Base-by-base conservation (phyloP, 176 grass and related monocot genomes). In the Poa annua region DNA sequence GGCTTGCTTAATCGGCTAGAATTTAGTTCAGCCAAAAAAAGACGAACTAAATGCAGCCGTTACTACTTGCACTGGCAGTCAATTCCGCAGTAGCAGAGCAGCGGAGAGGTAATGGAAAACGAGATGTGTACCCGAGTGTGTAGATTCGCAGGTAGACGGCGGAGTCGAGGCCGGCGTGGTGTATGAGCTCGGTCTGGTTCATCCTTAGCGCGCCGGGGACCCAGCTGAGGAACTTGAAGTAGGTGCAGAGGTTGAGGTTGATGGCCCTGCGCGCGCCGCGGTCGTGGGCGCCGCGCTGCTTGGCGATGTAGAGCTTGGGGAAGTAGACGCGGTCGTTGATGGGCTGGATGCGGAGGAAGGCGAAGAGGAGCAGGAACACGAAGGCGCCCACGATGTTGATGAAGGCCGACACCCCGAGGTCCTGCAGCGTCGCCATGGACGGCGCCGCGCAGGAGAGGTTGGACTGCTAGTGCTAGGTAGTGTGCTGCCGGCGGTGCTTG, bases 241-340 rank as follows among this genome's bases (percentile, higher is more conserved):
- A 98, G 42, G 96, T 95, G 82, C 90, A 88, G 60, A 91, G 5
- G 80, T 98, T 93, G 81, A 98, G 89, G 90, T 95, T 98, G 83
- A 98, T 91, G 90, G 91, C 93, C 60, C 89, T 82, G 2, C 88
- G 75, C 29, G 91, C 62, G 64, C 83, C 92, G 39, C 70, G 72
- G 39, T 56, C 51, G 77, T 81, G 79, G 26, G 33, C 5, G 41
- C 92, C 5, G 41, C 92, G 87, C 10, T 90, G 66, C 4, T 63
- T 61, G 49, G 79, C 39, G 59, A 93, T 72, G 83, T 95, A 98
- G 90, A 94, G 94, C 83, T 98, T 98, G 56, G 96, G 96, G 77
- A 93, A 95, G 84, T 98, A 98, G 81, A 98, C 82, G 70, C 96
- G 88, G 77, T 98, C 96, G 77, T 98, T 98, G 80, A 98, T 33